Conservation (phyloP, 768 basidiomycete genomes). For the Hemileccinum rubropunctum region DNA sequence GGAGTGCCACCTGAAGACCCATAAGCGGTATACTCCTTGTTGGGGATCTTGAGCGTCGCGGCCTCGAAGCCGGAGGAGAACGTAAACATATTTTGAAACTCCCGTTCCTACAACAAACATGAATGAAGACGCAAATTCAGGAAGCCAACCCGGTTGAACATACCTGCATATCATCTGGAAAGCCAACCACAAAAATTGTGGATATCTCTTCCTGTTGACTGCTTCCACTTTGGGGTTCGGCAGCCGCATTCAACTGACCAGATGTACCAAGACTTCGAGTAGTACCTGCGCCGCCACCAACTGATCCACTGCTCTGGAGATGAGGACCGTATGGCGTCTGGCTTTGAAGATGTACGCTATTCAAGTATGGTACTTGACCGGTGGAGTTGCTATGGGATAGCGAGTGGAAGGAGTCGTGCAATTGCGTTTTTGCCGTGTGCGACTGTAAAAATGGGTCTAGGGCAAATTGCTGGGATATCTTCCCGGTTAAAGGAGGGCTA, state of each 20-base stretch:
- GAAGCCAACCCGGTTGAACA: constrained; percentile 29
- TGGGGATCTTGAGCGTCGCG: constrained; percentile 95
- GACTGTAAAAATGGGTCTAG: constrained; percentile 34
- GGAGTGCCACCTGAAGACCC: constrained; percentile 42
- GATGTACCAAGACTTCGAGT: constrained; percentile 29
- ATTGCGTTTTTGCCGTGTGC: constrained; percentile 27
- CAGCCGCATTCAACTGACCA: constrained; percentile 25
- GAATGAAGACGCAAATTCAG: constrained; percentile 11
- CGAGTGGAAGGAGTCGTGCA: constrained; percentile 34
- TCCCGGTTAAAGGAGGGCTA: constrained; percentile 23
- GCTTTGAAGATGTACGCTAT: constrained; percentile 54
- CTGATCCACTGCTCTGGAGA: constrained; percentile 43
- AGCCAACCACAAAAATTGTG: constrained; percentile 97
- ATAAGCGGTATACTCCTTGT: constrained; percentile 83
- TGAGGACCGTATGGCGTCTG: constrained; percentile 79
- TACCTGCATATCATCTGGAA: constrained; percentile 98
- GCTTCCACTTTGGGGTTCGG: constrained; percentile 22
- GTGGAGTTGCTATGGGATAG: constrained; percentile 31
- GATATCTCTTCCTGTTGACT: constrained; percentile 80
- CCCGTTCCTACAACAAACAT: constrained; percentile 71
- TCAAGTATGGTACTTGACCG: constrained; percentile 36
- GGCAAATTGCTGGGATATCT: constrained; percentile 31
- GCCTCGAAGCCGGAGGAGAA: constrained; percentile 96
- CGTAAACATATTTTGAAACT: constrained; percentile 99
- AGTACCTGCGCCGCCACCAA: constrained; percentile 22